Evolutionary conservation across 345 rosid genomes (phyloP), one percentile per base, ranked within the genome.

Genomic region (Mangifera indica): DNA sequence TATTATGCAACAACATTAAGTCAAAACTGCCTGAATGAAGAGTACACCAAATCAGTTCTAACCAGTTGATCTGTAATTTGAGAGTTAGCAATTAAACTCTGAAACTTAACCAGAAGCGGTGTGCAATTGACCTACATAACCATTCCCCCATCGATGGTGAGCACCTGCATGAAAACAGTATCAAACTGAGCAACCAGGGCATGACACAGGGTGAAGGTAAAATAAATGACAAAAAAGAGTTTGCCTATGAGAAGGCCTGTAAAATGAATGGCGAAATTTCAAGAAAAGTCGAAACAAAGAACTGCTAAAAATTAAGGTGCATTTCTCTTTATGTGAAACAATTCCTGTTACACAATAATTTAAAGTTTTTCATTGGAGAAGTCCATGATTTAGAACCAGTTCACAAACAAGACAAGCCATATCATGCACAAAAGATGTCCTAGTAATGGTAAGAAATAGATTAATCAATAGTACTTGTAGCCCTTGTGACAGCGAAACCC

Each of bases 131-230:
- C 72, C 77, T 84, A 95, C 88, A 95, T 89, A 29, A 91, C 96
- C 89, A 95, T 92, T 58, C 99, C 99, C 66, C 99, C 99, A 69
- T 95, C 99, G 52, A 95, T 89, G 60, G 99, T 83, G 37, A 89
- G 78, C 29, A 84, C 89, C 99, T 95, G 96, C 87, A 66, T 67
- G 29, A 67, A 56, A 76, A 78, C 6, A 29, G 20, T 10, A 60
- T 21, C 26, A 54, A 55, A 34, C 13, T 78, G 8, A 52, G 63
- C 13, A 67, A 40, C 63, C 55, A 45, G 72, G 42, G 24, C 60
- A 69, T 2, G 32, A 54, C 51, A 60, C 8, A 17, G 10, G 46
- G 60, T 22, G 14, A 18, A 1, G 40, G 12, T 21, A 13, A 52
- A 34, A 3, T 12, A 37, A 51, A 7, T 6, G 10, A 11, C 51